Conservation (phyloP, 768 basidiomycete species). For the Boletus tomentosulus region DNA sequence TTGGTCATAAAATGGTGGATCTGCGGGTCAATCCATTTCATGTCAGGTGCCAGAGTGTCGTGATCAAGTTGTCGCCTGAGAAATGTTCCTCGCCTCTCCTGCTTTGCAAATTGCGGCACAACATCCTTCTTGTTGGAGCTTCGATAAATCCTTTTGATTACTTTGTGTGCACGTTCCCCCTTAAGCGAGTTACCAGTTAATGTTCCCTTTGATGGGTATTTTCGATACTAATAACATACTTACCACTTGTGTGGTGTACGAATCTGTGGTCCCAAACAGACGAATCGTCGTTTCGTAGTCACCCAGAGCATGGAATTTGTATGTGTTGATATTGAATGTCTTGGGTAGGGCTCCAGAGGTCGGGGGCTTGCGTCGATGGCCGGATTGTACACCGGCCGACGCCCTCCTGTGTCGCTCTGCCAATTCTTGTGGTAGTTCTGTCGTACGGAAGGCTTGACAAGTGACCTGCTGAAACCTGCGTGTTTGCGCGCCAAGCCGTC, state of each 20-base stretch:
- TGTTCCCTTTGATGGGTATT: too few relatives aligned
- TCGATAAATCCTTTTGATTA: conserved; percentile 26
- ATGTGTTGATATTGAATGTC: conserved; percentile 8
- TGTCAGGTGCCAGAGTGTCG: too few relatives aligned
- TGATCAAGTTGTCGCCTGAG: background rate
- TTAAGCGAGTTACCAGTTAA: background rate
- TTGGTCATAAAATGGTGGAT: too few relatives aligned
- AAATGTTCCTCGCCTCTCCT: conserved; percentile 4
- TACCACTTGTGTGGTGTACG: conserved; percentile 22
- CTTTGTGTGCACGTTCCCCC: conserved; percentile 32
- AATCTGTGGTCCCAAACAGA: conserved; percentile 23
- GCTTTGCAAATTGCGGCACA: conserved; percentile 1
- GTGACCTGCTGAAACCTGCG: background rate
- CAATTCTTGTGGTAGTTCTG: background rate
- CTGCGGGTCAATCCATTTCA: too few relatives aligned
- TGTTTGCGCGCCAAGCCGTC: background rate
- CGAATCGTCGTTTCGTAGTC: conserved; percentile 20
- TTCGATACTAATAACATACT: background rate
- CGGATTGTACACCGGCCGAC: too few relatives aligned
- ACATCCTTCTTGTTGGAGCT: conserved; percentile 18
- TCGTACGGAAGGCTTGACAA: background rate
- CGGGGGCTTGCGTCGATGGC: too few relatives aligned
- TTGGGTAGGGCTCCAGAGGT: too few relatives aligned
- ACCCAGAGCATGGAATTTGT: conserved; percentile 27
- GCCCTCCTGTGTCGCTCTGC: conserved; percentile 9